A percentile compares a stretch with the other conserved stretches of the same genome.
These are phyloP conservation scores for Triticum timopheevii DNA, from an alignment of 176 grass and related monocot species.

Conservation along the genomic window DNA sequence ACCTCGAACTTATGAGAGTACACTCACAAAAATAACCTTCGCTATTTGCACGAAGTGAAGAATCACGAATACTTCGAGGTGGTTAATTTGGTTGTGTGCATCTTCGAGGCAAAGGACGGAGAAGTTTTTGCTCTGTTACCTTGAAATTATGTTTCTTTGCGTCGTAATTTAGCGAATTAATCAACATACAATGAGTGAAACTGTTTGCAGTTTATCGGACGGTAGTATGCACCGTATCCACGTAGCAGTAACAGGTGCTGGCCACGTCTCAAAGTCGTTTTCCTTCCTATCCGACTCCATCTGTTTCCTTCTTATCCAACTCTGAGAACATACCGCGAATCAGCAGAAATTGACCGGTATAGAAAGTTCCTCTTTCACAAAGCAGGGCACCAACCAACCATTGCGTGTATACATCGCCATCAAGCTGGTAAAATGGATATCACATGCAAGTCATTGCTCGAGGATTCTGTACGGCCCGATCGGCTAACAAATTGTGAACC, in stretches of 20 bases:
- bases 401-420: conserved; percentile 1
- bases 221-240: background rate
- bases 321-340: conserved; percentile 1
- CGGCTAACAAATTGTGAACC: background rate
- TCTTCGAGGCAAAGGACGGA: background rate
- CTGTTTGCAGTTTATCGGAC: background rate
- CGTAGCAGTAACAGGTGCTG: background rate
- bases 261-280: background rate
- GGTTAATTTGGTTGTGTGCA: background rate
- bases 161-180: background rate
- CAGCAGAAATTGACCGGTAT: background rate
- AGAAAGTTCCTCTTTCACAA: background rate
- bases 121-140: background rate
- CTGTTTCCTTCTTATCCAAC: conserved; percentile 19
- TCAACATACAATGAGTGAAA: background rate
- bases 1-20: no score
- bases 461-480: background rate
- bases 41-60: background rate
- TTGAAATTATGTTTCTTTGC: background rate
- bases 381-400: conserved; percentile 14
- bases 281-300: conserved; percentile 11
- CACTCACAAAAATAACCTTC: background rate
- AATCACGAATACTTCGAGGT: background rate
- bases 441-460: background rate
- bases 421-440: background rate